These are phyloP conservation scores for Monosporozyma yasuniensis DNA, from an alignment of 805 yeast genomes.

Conservation along the genomic window DNA sequence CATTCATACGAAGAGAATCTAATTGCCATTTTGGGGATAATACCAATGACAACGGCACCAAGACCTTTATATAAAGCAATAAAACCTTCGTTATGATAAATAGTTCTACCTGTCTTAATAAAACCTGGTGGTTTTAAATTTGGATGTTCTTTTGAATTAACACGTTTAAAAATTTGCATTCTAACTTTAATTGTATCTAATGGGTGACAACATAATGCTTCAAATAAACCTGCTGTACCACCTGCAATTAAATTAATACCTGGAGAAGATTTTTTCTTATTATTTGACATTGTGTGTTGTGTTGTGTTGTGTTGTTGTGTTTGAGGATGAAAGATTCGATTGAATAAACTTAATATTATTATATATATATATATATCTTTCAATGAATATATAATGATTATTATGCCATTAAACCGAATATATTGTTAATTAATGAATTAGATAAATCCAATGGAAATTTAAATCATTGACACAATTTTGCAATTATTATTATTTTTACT, in stretches of 20 bases:
- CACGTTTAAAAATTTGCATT: conserved; percentile 79
- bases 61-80: conserved; percentile 88
- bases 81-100: conserved; percentile 71
- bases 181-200: conserved; percentile 94
- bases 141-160: conserved; percentile 14
- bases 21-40: conserved; percentile 97
- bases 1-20: conserved; percentile 91
- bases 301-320: not conserved
- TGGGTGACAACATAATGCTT: conserved; percentile 98
- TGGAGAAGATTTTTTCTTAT: conserved; percentile 33
- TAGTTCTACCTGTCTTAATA: conserved; percentile 67
- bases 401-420: not conserved
- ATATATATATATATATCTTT: not conserved
- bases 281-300: conserved; percentile 15
- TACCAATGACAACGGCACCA: conserved; percentile 95
- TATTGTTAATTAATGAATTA: no score
- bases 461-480: no score
- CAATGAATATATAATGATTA: no score
- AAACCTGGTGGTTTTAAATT: conserved; percentile 71
- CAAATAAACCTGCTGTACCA: conserved; percentile 94
- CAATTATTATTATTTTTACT: no score
- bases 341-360: no score
- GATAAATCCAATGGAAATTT: no score
- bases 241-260: conserved; percentile 78
- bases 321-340: no score